Evolutionary conservation across 2,329 filamentous ascomycete species (phyloP), one percentile per base, ranked within the genome.

Genomic region (Xylaria polymorpha): DNA sequence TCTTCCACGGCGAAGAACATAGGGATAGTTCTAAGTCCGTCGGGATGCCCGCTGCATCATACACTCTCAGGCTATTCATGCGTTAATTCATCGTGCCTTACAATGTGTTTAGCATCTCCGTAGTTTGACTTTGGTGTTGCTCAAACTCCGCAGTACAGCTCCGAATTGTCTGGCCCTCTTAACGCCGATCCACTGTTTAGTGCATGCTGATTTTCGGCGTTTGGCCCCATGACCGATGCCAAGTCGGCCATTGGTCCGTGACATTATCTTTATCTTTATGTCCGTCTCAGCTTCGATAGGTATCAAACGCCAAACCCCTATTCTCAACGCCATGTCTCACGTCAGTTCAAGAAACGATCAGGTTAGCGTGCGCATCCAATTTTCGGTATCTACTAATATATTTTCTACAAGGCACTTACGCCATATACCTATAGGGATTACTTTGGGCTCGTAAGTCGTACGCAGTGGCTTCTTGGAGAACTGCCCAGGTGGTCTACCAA

Each of bases 141-240:
- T 10, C 43, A 46, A 65, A 68, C 61, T 43, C 61, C 66, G 50
- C 32, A 44, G 41, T 39, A 10, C 18, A 39, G 41, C 10, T 7
- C 41, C 29, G 22, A 4, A 4, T 15, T 8, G 7, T 10, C 4
- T 44, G 12, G 8, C 20, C 8, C 18, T 37, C 35, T 39, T 32
- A 22, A 55, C 51, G 15, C 51, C 51, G 51, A 55, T 37, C 18
- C 1, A 14, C 20, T 12, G n/a, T 22, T 37, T 22, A 39, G 32
- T 5, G 29, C 51, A n/a, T 12, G 5, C n/a, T 37, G 7, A 4
- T 20, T 66, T 66, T 66, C 62, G 67, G 63, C 62, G 62, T 61
- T 69, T 66, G 20, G 51, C 44, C 25, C 22, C 46, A 69, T 53
- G 50, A 41, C 63, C 67, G 57, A 66, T 51, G 50, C 50, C 50